phyloP scores from a whole-genome alignment of 2,329 filamentous ascomycete species.

The Helotiales sp. region DNA sequence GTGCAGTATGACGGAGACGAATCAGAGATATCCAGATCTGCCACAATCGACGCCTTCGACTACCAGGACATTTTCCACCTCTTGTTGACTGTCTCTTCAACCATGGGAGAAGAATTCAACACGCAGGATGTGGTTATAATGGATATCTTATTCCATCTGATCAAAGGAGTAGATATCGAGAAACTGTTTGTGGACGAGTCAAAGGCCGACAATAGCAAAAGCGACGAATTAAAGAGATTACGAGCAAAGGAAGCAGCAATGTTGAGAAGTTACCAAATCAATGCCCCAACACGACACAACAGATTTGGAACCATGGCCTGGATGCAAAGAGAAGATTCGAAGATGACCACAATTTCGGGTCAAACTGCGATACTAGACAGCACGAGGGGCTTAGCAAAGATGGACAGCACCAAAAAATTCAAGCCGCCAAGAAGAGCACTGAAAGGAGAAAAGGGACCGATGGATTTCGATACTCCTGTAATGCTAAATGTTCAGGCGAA shows the following conservation, averaged over 20 bases:
- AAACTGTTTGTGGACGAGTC: slow-evolving; percentile 83
- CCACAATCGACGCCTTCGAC: slow-evolving; percentile 85
- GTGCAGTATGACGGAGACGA: slow-evolving; percentile 84
- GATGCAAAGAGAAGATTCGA: slow-evolving; percentile 84
- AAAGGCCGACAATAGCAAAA: slow-evolving; percentile 67
- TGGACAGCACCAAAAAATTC: slow-evolving; percentile 90
- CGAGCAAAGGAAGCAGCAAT: slow-evolving; percentile 84
- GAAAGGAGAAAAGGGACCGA: slow-evolving; percentile 62
- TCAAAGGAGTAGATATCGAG: slow-evolving; percentile 83
- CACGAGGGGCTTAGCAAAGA: slow-evolving; percentile 74
- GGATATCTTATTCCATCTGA: slow-evolving; percentile 87
- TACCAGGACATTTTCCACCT: slow-evolving; percentile 88
- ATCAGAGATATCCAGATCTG: slow-evolving; percentile 82
- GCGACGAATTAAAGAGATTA: slow-evolving; percentile 70
- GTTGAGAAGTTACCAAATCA: slow-evolving; percentile 72
- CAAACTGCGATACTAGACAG: slow-evolving; percentile 79
- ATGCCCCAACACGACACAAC: slow-evolving; percentile 84
- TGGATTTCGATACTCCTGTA: slow-evolving; percentile 75
- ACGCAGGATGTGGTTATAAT: slow-evolving; percentile 86
- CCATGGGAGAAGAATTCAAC: slow-evolving; percentile 90
- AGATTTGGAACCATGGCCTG: slow-evolving; percentile 97
- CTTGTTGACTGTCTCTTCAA: slow-evolving; percentile 83
- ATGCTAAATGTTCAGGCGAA: slow-evolving; percentile 72
- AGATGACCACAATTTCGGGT: slow-evolving; percentile 83
- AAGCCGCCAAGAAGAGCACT: slow-evolving; percentile 70